Evolutionary conservation across 305 asterid genomes (phyloP), one percentile per base, ranked within the genome.

Genomic region (Fraxinus greggii): DNA sequence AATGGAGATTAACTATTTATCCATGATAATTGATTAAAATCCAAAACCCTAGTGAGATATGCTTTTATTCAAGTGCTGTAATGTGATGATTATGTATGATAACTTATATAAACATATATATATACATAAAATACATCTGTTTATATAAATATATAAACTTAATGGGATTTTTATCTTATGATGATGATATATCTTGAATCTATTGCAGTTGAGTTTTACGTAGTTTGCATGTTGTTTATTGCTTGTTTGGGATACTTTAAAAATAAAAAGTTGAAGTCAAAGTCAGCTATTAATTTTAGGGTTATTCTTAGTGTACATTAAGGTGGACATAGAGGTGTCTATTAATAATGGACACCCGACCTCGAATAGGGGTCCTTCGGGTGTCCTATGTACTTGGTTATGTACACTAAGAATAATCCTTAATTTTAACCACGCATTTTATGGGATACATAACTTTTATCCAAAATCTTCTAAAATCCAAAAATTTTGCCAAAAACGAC

Each of bases 1-100:
- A 92, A 94, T 72, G 92, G 92, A 4, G 92, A 94, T 35, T 91
- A 80, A 82, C 7, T 19, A 23, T 21, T 17, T n/a, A 72, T 38
- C 23, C 24, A 38, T 59, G 15, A 36, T 33, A 4, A 13, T 67
- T 28, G 6, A 38, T 45, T 45, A 72, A 5, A 69, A 2, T 7
- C 17, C 19, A 23, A 67, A 82, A 42, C 32, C 35, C 31, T 12
- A 56, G 28, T 83, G 65, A 78, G 78, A 3, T 24, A 4, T 24
- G 72, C 61, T 81, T 82, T 32, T 56, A 28, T 73, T 54, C 51
- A 31, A 81, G 80, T 80, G 40, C 79, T 86, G 88, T 84, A 82
- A 84, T 86, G 80, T 82, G 77, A 69, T 85, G 83, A 28, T 31
- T 54, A 76, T 72, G 56, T 42, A 26, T 78, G 72, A 54, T 12